These are phyloP conservation scores for Capniomyces stellatus DNA, from an alignment of 371 early-diverging fungal species.

Conservation along the genomic window DNA sequence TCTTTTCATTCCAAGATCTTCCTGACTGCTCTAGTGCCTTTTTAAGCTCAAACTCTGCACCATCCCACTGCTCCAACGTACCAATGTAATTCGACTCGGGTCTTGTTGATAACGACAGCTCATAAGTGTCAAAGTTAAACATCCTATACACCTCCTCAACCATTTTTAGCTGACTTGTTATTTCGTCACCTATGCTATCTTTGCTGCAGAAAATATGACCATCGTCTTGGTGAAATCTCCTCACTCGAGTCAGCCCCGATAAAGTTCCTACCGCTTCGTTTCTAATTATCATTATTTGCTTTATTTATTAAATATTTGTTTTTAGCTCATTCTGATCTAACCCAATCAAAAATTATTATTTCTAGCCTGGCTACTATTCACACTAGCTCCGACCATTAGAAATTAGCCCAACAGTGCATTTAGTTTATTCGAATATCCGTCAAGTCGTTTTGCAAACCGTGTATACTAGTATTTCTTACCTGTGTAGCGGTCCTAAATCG, in stretches of 20 bases:
- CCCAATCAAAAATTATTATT: too few relatives aligned
- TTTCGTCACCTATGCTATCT: slow-evolving; percentile 43
- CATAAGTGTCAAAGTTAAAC: slow-evolving; percentile 66
- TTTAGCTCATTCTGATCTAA: too few relatives aligned
- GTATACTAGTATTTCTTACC: background rate
- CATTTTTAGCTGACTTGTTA: slow-evolving; percentile 15
- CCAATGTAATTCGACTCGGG: slow-evolving; percentile 88
- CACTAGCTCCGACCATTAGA: too few relatives aligned
- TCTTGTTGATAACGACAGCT: slow-evolving; percentile 83
- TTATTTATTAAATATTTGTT: background rate
- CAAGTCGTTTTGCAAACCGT: too few relatives aligned
- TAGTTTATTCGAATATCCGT: too few relatives aligned
- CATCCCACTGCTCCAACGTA: slow-evolving; percentile 71
- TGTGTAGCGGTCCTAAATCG: slow-evolving; percentile 97
- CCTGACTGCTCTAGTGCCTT: slow-evolving; percentile 46
- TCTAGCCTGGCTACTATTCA: too few relatives aligned
- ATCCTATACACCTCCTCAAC: slow-evolving; percentile 27
- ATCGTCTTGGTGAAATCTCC: slow-evolving; percentile 99
- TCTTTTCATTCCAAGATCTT: slow-evolving; percentile 65
- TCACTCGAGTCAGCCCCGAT: slow-evolving; percentile 93
- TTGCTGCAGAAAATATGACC: slow-evolving; percentile 96
- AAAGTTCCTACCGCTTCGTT: slow-evolving; percentile 96
- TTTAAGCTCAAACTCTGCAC: slow-evolving; percentile 58
- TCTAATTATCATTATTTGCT: slow-evolving; percentile 15
- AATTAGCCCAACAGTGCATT: too few relatives aligned